These are phyloP conservation scores for Phytophthora pinifolia DNA, from an alignment of 352 stramenopile genomes.

Conservation along the genomic window DNA sequence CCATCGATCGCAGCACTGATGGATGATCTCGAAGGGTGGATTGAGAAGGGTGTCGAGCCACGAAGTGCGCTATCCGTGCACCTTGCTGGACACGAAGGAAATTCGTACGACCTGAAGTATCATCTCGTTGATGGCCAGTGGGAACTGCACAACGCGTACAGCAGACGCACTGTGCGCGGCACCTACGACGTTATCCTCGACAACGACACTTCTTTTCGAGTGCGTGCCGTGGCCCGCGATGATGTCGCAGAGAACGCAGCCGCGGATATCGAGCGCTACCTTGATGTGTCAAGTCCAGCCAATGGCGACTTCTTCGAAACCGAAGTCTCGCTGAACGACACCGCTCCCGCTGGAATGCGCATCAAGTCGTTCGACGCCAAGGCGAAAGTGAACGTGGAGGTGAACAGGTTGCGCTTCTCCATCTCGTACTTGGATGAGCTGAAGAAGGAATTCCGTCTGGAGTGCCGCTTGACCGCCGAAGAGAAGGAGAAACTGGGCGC, in stretches of 20 bases:
- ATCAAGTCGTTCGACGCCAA: constrained; percentile 27
- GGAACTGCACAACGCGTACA: neutral
- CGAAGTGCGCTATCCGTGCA: constrained; percentile 27
- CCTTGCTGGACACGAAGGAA: constrained; percentile 11
- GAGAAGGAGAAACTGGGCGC: constrained; percentile 15
- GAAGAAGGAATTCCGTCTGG: constrained; percentile 17
- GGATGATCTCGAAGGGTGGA: constrained; percentile 31
- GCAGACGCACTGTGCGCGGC: neutral
- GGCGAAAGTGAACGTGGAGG: constrained; percentile 16
- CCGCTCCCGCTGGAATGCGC: constrained; percentile 11
- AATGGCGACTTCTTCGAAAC: constrained; percentile 19
- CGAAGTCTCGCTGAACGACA: constrained; percentile 3
- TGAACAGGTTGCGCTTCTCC: constrained; percentile 8
- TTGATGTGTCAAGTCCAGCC: neutral
- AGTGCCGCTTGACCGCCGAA: constrained; percentile 8
- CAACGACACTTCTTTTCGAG: constrained; percentile 6
- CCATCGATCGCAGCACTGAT: constrained; percentile 25
- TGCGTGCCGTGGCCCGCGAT: neutral
- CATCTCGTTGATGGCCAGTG: constrained; percentile 29
- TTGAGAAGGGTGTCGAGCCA: constrained; percentile 13
- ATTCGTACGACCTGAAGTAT: constrained; percentile 43
- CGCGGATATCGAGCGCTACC: constrained; percentile 13
- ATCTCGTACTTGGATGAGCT: constrained; percentile 14
- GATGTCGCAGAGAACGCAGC: neutral
- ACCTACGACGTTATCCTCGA: constrained; percentile 7